Base-by-base conservation (phyloP, 2,329 filamentous ascomycete species). In the Pseudocercospora cruenta region DNA sequence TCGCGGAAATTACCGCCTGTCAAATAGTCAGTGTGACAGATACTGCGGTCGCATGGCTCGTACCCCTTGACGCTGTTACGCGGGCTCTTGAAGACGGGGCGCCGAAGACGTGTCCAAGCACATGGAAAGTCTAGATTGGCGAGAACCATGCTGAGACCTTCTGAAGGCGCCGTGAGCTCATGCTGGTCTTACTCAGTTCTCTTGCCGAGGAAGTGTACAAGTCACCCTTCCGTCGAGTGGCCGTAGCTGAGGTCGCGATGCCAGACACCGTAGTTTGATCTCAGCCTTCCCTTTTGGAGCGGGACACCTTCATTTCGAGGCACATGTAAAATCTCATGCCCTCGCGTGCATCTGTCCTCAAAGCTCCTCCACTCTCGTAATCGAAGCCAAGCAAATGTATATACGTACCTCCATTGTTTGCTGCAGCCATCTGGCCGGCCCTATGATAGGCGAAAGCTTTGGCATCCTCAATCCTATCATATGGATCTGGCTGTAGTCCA, bases 391-490 rank as follows among this genome's bases (percentile, higher is more conserved):
- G 14, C n/a, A 19, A 19, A 26, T 22, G 16, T 33, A 12, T 16
- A 55, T 10, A 31, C 22, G 51, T 26, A 55, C 51, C 51, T 55
- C 51, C 16, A 4, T n/a, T 21, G 4, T 26, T 26, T n/a, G 51
- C 51, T 24, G 24, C 16, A 16, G 51, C 51, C 51, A 55, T 31
- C 5, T 36, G 22, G 5, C n/a, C 31, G 12, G 24, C 14, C 22
- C 62, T 39, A 19, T 21, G 55, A 31, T 54, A 33, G 16, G 62
- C 62, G 47, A 64, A 59, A 36, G 39, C 54, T 26, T 6, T 14
- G 10, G 62, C 62, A 64, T 64, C 62, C 2, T 58, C 53, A 12
- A 26, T 22, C 24, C 62, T 36, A 36, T 64, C 62, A 24, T 59
- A 19, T 24, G 28, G 53, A 12, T 47, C 47, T 31, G 31, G 16